Percentiles rank a stretch among this genome's conserved stretches.
Evolutionary conservation across 192 early-diverging fungal species (phyloP).

Genomic region (Tieghemiomyces parasiticus): DNA sequence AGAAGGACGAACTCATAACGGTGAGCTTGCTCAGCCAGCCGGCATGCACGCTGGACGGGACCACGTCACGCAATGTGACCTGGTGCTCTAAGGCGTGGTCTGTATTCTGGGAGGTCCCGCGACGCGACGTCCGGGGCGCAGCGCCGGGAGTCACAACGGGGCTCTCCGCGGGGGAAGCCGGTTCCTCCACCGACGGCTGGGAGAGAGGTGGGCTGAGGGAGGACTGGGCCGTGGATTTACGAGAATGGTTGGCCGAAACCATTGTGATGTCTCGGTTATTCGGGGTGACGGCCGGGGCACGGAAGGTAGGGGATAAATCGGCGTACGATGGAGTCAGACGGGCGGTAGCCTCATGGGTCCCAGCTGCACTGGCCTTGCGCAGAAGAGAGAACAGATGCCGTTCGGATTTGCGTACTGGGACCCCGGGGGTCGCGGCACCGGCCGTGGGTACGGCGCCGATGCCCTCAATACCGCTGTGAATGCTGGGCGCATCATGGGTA

Average conservation of each 20-base stretch:
- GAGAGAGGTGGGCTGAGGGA: neutral
- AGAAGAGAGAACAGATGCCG: neutral
- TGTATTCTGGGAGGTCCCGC: neutral
- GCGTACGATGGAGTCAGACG: too few species aligned
- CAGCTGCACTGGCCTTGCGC: neutral
- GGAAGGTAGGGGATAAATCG: neutral
- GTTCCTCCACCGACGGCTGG: neutral
- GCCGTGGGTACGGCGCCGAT: neutral
- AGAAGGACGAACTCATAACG: neutral
- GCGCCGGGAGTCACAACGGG: too few species aligned
- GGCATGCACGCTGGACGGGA: neutral
- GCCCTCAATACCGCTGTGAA: neutral
- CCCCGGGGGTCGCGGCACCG: neutral
- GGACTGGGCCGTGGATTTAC: neutral
- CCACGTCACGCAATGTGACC: conserved; percentile 1
- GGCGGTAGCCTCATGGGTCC: too few species aligned
- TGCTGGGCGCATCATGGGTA: too few species aligned
- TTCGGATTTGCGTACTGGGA: neutral
- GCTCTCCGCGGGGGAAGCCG: neutral
- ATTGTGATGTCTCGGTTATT: too few species aligned
- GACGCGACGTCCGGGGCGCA: too few species aligned
- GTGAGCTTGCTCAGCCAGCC: conserved; percentile 4
- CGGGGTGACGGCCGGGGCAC: neutral
- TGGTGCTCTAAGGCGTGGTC: conserved; percentile 10
- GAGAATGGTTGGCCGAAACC: neutral